Evolutionary conservation across 2,329 filamentous ascomycete species (phyloP).

Genomic region (Sclerotinia subarctica): DNA sequence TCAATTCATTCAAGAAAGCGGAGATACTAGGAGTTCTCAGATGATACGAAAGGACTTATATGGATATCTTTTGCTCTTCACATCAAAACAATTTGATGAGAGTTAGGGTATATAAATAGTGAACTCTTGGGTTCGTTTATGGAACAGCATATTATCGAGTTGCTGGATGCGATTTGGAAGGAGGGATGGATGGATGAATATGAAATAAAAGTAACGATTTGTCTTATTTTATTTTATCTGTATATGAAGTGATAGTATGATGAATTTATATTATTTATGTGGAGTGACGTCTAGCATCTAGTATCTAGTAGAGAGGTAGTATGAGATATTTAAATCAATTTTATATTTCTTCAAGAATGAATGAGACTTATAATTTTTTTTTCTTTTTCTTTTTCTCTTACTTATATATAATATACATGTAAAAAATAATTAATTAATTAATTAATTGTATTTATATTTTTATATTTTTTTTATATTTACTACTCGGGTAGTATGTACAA

Average conservation of each 20-base stretch:
- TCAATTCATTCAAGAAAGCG: conserved; percentile 3
- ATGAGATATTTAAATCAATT: not conserved
- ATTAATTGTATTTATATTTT: too few relatives aligned
- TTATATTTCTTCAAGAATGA: too few relatives aligned
- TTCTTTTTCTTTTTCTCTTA: too few relatives aligned
- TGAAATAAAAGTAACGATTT: conserved; percentile 9
- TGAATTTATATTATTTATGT: not conserved
- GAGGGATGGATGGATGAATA: conserved; percentile 6
- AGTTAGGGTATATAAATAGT: conserved; percentile 4
- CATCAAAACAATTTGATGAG: conserved; percentile 1
- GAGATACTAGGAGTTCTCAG: conserved; percentile 9
- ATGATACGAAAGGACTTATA: not conserved
- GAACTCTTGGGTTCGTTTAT: conserved; percentile 2
- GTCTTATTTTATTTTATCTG: not conserved
- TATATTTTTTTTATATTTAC: too few relatives aligned
- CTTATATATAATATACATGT: too few relatives aligned
- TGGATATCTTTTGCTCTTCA: conserved; percentile 3
- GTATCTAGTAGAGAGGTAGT: too few relatives aligned
- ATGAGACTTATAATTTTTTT: too few relatives aligned
- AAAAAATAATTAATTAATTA: too few relatives aligned
- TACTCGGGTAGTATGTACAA: too few relatives aligned
- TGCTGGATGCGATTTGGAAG: not conserved
- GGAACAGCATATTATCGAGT: not conserved
- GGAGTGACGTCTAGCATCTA: not conserved
- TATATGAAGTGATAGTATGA: not conserved